These are phyloP conservation scores for Yamagishiella unicocca DNA, from an alignment of 139 green algal genomes.

Conservation along the genomic window DNA sequence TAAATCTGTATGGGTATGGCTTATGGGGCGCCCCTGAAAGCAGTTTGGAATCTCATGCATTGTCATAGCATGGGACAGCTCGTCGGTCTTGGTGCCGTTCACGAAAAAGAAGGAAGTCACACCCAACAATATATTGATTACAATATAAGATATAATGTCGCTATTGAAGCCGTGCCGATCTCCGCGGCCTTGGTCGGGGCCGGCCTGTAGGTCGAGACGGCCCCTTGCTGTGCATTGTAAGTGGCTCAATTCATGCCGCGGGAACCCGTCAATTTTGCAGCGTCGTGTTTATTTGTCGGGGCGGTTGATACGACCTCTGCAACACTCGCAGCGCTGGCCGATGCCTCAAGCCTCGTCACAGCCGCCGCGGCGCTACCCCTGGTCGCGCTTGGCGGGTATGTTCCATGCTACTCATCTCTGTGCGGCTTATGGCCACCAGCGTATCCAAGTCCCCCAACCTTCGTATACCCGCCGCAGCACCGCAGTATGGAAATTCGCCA, in stretches of 20 bases:
- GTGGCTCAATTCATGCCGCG: no score
- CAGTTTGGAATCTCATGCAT: no score
- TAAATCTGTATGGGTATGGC: no score
- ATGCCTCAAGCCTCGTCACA: not conserved
- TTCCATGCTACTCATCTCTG: not conserved
- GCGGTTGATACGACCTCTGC: no score
- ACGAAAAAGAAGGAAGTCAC: no score
- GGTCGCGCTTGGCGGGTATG: slow-evolving; percentile 15
- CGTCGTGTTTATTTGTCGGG: no score
- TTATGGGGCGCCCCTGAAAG: no score
- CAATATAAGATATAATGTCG: not conserved
- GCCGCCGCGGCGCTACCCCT: not conserved
- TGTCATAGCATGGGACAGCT: no score
- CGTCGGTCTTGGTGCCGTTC: no score
- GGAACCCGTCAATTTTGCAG: no score
- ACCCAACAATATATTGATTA: no score
- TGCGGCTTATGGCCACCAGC: not conserved
- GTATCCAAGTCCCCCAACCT: no score
- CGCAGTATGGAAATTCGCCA: slow-evolving; percentile 17
- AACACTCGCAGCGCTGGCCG: slow-evolving; percentile 1
- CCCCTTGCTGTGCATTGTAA: not conserved
- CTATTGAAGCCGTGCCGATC: not conserved
- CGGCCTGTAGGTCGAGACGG: not conserved
- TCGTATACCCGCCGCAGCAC: slow-evolving; percentile 5
- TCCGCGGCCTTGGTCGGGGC: not conserved